phyloP scores from a whole-genome alignment of 1,139 yeast species.

The Sugiyamaella grinbergsii region DNA sequence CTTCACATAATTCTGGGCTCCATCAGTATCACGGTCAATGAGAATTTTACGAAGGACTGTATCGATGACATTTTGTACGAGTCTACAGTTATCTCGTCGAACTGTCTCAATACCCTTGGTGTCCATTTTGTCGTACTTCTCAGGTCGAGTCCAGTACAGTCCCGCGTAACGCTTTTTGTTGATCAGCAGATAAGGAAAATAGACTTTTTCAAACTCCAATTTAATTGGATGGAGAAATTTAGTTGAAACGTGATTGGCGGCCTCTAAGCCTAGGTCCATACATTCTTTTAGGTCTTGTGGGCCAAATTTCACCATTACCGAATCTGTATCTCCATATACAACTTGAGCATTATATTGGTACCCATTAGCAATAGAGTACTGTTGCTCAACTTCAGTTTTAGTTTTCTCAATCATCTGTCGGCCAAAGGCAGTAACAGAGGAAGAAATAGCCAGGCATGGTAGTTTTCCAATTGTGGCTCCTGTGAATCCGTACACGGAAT shows the following conservation, averaged over 20 bases:
- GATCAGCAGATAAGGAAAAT: slow-evolving; percentile 89
- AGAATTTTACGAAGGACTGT: slow-evolving; percentile 82
- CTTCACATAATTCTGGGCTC: slow-evolving; percentile 83
- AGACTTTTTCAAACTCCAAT: slow-evolving; percentile 94
- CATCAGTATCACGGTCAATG: slow-evolving; percentile 86
- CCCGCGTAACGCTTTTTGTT: slow-evolving; percentile 98
- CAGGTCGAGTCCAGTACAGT: slow-evolving; percentile 88
- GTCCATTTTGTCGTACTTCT: slow-evolving; percentile 93
- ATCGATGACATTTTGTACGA: slow-evolving; percentile 93
- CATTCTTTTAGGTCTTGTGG: slow-evolving; percentile 76
- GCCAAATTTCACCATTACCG: slow-evolving; percentile 98
- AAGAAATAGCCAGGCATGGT: slow-evolving; percentile 95
- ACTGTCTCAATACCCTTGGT: slow-evolving; percentile 99
- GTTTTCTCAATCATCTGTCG: slow-evolving; percentile 96
- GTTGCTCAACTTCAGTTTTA: slow-evolving; percentile 78
- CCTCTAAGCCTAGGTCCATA: slow-evolving; percentile 91
- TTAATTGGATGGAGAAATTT: slow-evolving; percentile 84
- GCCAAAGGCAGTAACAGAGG: slow-evolving; percentile 94
- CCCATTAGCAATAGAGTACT: slow-evolving; percentile 79
- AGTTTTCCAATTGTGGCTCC: slow-evolving; percentile 98
- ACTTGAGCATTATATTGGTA: slow-evolving; percentile 82
- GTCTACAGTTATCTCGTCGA: slow-evolving; percentile 92
- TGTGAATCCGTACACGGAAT: slow-evolving; percentile 97
- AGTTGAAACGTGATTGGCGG: slow-evolving; percentile 83
- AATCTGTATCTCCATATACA: slow-evolving; percentile 98